Percentiles rank a stretch among this genome's conserved stretches.
These are phyloP conservation scores for Cyberlindnera petersonii DNA, from an alignment of 805 yeast species.

Conservation along the genomic window DNA sequence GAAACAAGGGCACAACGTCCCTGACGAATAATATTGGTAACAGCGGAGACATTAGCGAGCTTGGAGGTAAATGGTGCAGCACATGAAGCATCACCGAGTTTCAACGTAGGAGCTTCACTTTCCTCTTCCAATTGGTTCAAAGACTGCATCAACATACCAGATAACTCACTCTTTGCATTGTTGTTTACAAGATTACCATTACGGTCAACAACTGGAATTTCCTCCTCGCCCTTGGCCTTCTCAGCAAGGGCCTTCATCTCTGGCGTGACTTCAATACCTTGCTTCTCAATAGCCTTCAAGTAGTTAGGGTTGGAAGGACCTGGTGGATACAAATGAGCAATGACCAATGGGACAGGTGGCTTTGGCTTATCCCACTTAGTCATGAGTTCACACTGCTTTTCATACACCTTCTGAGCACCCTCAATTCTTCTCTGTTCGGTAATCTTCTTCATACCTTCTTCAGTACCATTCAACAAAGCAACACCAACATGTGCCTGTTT, in stretches of 20 bases:
- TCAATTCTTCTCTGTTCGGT: slow-evolving; percentile 75
- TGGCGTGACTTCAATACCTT: slow-evolving; percentile 75
- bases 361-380: slow-evolving; percentile 77
- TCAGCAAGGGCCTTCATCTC: slow-evolving; percentile 62
- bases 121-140: slow-evolving; percentile 56
- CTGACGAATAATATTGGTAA: slow-evolving; percentile 90
- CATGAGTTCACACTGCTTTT: slow-evolving; percentile 79
- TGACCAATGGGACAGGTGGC: slow-evolving; percentile 77
- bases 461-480: slow-evolving; percentile 96
- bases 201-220: slow-evolving; percentile 32
- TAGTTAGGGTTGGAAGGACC: slow-evolving; percentile 90
- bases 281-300: slow-evolving; percentile 76
- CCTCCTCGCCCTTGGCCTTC: slow-evolving; percentile 36
- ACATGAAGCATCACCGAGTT: slow-evolving; percentile 97
- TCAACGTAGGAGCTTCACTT: slow-evolving; percentile 84
- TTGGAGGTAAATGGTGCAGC: slow-evolving; percentile 99
- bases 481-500: slow-evolving; percentile 98
- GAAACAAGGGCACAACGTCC: slow-evolving; percentile 97
- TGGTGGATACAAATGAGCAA: slow-evolving; percentile 96
- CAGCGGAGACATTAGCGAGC: slow-evolving; percentile 86
- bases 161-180: slow-evolving; percentile 42
- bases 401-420: slow-evolving; percentile 61
- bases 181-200: slow-evolving; percentile 29
- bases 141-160: slow-evolving; percentile 61
- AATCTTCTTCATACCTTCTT: slow-evolving; percentile 84